Percentiles rank a stretch among this genome's conserved stretches.
phyloP scores from a whole-genome alignment of 208 protist species.

The Leishmania major region DNA sequence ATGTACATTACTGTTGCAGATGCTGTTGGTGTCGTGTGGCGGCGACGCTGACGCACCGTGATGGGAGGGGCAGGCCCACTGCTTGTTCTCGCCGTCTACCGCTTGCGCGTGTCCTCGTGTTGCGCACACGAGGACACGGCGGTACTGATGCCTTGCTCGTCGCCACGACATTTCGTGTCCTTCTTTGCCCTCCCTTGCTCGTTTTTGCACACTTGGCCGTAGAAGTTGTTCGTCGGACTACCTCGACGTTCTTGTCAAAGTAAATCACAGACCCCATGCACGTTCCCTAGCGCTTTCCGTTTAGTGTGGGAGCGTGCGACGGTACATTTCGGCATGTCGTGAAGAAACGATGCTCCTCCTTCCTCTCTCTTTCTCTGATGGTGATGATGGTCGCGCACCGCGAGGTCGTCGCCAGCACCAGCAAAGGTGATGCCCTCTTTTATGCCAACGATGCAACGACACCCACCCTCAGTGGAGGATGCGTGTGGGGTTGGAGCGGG shows the following conservation, averaged over 20 bases:
- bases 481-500: not conserved
- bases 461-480: not conserved
- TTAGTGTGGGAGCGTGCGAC: not conserved
- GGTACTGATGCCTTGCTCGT: not conserved
- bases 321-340: not conserved
- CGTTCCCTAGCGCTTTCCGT: not conserved
- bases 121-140: not conserved
- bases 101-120: not conserved
- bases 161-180: not conserved
- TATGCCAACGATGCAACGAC: not conserved
- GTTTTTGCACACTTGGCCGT: not conserved
- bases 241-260: not conserved
- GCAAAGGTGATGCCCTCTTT: not conserved
- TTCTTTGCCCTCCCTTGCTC: not conserved
- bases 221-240: not conserved
- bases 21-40: not conserved
- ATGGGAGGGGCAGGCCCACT: not conserved
- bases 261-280: not conserved
- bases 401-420: not conserved
- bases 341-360: not conserved
- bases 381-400: not conserved
- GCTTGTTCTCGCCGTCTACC: not conserved
- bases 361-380: not conserved
- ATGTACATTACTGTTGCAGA: slow-evolving; percentile 1
- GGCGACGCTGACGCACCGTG: not conserved